These are phyloP conservation scores for Helianthus tuberosus DNA, from an alignment of 129 eudicot genomes.

Conservation along the genomic window DNA sequence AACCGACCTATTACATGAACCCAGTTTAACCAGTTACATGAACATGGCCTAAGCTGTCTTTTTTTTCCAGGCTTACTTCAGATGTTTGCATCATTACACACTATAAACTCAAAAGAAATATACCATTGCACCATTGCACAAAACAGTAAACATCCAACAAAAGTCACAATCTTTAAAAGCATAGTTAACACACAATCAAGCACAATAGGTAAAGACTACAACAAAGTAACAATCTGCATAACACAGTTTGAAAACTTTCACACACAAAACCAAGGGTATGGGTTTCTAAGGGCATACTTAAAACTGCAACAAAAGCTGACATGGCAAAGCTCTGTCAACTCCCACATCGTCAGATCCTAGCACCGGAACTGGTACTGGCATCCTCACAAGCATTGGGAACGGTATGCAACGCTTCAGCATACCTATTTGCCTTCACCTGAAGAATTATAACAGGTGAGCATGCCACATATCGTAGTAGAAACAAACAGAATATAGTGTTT, in stretches of 20 bases:
- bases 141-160: conserved; percentile 8
- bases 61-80: neutral
- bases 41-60: neutral
- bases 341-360: neutral
- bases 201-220: conserved; percentile 3
- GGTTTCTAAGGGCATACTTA: no score
- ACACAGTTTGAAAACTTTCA: neutral
- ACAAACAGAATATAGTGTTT: no score
- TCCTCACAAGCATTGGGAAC: neutral
- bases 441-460: no score
- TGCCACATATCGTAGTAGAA: no score
- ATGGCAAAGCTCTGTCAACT: no score
- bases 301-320: no score
- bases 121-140: no score
- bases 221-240: conserved; percentile 6
- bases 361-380: neutral
- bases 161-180: conserved; percentile 3
- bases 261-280: neutral
- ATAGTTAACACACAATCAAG: neutral
- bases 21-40: neutral
- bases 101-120: neutral
- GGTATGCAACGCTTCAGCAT: no score
- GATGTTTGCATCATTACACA: neutral
- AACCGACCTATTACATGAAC: neutral
- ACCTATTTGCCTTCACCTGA: no score